phyloP scores from a whole-genome alignment of 2,329 filamentous ascomycete species.

The Pezicula rhizophila region DNA sequence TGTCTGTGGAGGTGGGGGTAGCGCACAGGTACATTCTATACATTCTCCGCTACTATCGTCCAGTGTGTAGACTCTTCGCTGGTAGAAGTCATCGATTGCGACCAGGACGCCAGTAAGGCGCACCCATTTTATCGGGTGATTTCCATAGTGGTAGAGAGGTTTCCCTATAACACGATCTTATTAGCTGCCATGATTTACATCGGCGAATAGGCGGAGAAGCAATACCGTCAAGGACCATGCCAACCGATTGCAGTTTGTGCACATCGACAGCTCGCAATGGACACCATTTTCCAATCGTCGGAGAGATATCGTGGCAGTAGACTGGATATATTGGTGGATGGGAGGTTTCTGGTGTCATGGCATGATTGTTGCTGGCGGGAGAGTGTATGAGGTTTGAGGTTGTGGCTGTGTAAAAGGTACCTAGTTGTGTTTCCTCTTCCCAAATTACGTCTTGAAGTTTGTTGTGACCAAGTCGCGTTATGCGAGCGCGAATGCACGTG shows the following conservation, averaged over 20 bases:
- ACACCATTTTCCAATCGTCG: slow-evolving; percentile 55
- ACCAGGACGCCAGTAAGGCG: slow-evolving; percentile 67
- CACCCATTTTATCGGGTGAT: slow-evolving; percentile 73
- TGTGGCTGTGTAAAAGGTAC: no score
- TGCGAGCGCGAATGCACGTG: no score
- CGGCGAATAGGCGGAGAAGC: neutral
- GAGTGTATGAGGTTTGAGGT: neutral
- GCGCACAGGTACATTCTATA: slow-evolving; percentile 37
- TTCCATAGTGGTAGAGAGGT: slow-evolving; percentile 59
- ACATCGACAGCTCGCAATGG: slow-evolving; percentile 48
- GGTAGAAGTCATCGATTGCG: slow-evolving; percentile 45
- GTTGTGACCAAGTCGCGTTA: no score
- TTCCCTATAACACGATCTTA: slow-evolving; percentile 36
- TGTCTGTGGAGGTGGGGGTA: neutral
- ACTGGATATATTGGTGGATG: slow-evolving; percentile 45
- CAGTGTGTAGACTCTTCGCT: slow-evolving; percentile 47
- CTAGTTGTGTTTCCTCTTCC: no score
- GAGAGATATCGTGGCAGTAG: slow-evolving; percentile 58
- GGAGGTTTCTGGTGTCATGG: slow-evolving; percentile 38
- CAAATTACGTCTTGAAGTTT: no score
- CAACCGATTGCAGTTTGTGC: slow-evolving; percentile 37
- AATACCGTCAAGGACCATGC: slow-evolving; percentile 47
- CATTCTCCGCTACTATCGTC: slow-evolving; percentile 59
- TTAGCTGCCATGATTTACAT: no score
- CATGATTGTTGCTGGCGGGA: slow-evolving; percentile 29